Evolutionary conservation across 176 grass and related monocot species (phyloP), one percentile per base, ranked within the genome.

Genomic region (Elymus sibiricus): DNA sequence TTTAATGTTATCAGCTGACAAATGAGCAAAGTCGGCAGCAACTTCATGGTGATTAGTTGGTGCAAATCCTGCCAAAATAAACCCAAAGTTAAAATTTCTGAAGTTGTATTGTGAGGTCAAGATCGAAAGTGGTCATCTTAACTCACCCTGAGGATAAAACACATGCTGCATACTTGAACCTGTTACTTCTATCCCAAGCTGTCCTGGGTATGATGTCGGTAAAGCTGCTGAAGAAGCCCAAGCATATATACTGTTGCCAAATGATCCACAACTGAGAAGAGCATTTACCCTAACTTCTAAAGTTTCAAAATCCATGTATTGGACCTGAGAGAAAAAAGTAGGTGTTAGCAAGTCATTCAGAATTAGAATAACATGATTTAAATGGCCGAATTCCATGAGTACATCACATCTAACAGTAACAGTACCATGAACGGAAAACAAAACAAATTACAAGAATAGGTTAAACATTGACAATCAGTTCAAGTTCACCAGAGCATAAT

Each of bases 71-170:
- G 76, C 44, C 37, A 84, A 85, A 82, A 85, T 78, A 39, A 86
- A 60, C 12, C 65, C 47, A 86, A 51, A 61, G 42, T 64, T 63
- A 72, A 83, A 40, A 61, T 37, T 37, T 27, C 47, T 61, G 29
- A 76, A 80, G 63, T 38, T 70, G 29, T 46, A 79, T 70, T 46
- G 7, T 77, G 31, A 91, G 24, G 72, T 53, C 76, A 61, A 26
- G 55, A 34, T 76, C 19, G 35, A 22, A 79, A 69, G 2, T 35
- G 6, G 22, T 72, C 47, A 79, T 64, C 73, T 66, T 22, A 82
- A 92, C 90, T 90, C 81, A 95, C 90, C 78, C 12, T 95, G 83
- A 53, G 86, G 84, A 84, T 83, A 47, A 60, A 83, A 84, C 37
- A 67, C 74, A 42, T 80, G 74, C 16, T 79, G 77, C 27, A 64